Percentiles rank a stretch among this genome's conserved stretches.
Evolutionary conservation across 805 yeast species (phyloP).

Genomic region (Candida namnaoensis): DNA sequence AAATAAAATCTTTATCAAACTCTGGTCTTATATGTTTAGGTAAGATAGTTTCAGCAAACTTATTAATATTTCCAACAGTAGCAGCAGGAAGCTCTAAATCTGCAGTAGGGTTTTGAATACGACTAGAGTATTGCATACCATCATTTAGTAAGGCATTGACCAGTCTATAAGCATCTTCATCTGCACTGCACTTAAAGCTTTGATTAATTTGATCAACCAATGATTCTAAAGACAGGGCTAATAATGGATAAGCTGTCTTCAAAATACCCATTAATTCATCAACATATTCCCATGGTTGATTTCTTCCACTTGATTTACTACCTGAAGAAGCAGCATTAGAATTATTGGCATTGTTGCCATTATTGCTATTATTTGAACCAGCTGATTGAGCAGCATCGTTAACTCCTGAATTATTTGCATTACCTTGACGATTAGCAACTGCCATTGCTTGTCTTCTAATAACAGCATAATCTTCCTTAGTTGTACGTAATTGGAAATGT

Average conservation of each 20-base stretch:
- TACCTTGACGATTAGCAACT: slow-evolving; percentile 28
- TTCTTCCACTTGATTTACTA: slow-evolving; percentile 18
- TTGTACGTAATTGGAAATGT: slow-evolving; percentile 91
- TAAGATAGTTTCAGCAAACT: slow-evolving; percentile 88
- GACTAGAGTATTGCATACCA: slow-evolving; percentile 83
- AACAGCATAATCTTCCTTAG: slow-evolving; percentile 87
- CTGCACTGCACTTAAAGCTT: slow-evolving; percentile 87
- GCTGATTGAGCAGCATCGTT: slow-evolving; percentile 8
- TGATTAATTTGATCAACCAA: slow-evolving; percentile 92
- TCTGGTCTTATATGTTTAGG: slow-evolving; percentile 85
- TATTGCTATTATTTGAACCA: not conserved
- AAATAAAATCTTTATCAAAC: slow-evolving; percentile 85
- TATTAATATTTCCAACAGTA: slow-evolving; percentile 78
- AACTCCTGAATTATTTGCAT: slow-evolving; percentile 8
- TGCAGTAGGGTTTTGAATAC: slow-evolving; percentile 79
- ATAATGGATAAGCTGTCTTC: slow-evolving; percentile 91
- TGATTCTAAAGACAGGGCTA: slow-evolving; percentile 89
- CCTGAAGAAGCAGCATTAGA: slow-evolving; percentile 2
- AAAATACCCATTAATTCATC: slow-evolving; percentile 89
- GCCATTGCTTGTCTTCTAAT: slow-evolving; percentile 69
- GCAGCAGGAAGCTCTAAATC: slow-evolving; percentile 85
- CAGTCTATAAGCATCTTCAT: slow-evolving; percentile 91
- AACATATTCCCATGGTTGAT: slow-evolving; percentile 90
- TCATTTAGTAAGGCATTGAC: slow-evolving; percentile 90
- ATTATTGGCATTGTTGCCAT: not conserved